Evolutionary conservation across 805 yeast species (phyloP).

Genomic region (Jamesozyma lodderae): DNA sequence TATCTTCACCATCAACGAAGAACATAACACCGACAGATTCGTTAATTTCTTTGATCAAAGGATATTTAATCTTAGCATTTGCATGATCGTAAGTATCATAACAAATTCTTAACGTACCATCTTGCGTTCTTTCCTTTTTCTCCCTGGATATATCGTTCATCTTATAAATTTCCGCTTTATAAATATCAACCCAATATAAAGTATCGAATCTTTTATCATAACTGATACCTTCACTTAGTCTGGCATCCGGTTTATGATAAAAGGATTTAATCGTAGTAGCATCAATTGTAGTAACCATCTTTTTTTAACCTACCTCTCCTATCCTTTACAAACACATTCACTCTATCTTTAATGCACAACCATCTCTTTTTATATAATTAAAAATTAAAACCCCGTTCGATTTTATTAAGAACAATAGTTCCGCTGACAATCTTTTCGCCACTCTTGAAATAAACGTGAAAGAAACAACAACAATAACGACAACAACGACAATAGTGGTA

Average conservation of each 20-base stretch:
- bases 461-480: too few species aligned
- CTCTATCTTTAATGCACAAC: too few species aligned
- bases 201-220: conserved; percentile 49
- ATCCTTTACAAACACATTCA: too few species aligned
- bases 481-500: too few species aligned
- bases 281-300: conserved; percentile 6
- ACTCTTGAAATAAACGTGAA: too few species aligned
- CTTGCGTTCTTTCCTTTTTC: too few species aligned
- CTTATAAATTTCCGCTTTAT: conserved; percentile 31
- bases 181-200: conserved; percentile 36
- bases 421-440: too few species aligned
- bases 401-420: too few species aligned
- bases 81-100: conserved; percentile 2
- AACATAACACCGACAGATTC: conserved; percentile 65
- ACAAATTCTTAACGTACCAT: too few species aligned
- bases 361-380: too few species aligned
- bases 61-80: conserved; percentile 8
- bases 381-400: too few species aligned
- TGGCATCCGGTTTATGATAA: conserved; percentile 16
- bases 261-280: conserved; percentile 12
- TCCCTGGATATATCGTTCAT: conserved; percentile 27
- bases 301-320: conserved; percentile 35
- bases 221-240: conserved; percentile 60
- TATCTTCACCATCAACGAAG: conserved; percentile 32
- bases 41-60: conserved; percentile 9